Percentiles rank a stretch among this genome's conserved stretches.
phyloP scores from a whole-genome alignment of 495 filamentous ascomycete genomes.

The Talaromyces ruber region DNA sequence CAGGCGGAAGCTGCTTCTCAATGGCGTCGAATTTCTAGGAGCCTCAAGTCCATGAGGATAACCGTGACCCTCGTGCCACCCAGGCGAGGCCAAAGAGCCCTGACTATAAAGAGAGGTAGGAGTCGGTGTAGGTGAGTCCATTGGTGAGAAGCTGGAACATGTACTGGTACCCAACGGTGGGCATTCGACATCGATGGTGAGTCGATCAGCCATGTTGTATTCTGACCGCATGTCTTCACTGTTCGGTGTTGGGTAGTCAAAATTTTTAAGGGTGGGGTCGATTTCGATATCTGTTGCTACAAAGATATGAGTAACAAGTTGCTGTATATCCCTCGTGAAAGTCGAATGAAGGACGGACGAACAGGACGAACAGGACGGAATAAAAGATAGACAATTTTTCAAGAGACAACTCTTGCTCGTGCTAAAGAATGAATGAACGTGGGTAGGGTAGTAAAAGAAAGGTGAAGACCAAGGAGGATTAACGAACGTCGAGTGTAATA shows the following conservation, averaged over 20 bases:
- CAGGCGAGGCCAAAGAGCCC: slow-evolving; percentile 29
- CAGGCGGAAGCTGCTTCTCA: slow-evolving; percentile 32
- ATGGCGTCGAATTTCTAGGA: slow-evolving; percentile 23
- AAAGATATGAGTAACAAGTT: not conserved
- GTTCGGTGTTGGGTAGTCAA: slow-evolving; percentile 9
- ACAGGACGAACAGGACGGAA: not conserved
- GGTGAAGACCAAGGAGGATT: not conserved
- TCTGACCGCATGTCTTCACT: slow-evolving; percentile 34
- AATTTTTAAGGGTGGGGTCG: slow-evolving; percentile 4
- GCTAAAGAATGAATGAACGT: slow-evolving; percentile 9
- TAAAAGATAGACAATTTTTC: slow-evolving; percentile 3
- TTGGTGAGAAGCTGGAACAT: slow-evolving; percentile 37
- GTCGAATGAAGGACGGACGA: not conserved
- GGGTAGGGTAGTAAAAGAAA: slow-evolving; percentile 1
- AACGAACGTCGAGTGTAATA: slow-evolving; percentile 6
- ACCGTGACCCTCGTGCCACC: slow-evolving; percentile 31
- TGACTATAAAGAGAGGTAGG: slow-evolving; percentile 38
- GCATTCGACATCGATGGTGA: slow-evolving; percentile 38
- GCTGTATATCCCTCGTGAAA: not conserved
- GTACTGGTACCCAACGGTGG: slow-evolving; percentile 34
- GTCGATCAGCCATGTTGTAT: slow-evolving; percentile 29
- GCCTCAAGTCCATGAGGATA: slow-evolving; percentile 24
- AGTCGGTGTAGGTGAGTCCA: slow-evolving; percentile 37
- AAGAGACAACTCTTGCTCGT: slow-evolving; percentile 2
- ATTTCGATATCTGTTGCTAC: slow-evolving; percentile 3